These are phyloP conservation scores for Globisporangium camurandrum DNA, from an alignment of 352 stramenopile genomes.

Conservation along the genomic window DNA sequence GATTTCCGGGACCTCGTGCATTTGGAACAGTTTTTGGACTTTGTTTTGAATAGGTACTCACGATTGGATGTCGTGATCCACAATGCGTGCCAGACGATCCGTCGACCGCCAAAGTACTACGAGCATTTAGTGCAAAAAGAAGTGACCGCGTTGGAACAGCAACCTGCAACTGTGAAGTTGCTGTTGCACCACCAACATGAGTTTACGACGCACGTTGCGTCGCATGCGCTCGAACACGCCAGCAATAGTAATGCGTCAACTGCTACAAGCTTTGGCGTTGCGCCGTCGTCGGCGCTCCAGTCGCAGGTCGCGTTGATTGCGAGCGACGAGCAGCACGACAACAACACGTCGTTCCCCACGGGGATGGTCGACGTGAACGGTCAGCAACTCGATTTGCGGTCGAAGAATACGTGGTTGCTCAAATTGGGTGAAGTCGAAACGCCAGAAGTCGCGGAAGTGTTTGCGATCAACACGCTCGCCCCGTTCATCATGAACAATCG, in stretches of 20 bases:
- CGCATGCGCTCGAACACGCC: slow-evolving; percentile 28
- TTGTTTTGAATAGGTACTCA: slow-evolving; percentile 66
- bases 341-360: slow-evolving; percentile 51
- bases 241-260: slow-evolving; percentile 10
- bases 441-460: slow-evolving; percentile 81
- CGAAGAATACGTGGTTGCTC: slow-evolving; percentile 93
- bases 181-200: slow-evolving; percentile 76
- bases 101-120: slow-evolving; percentile 93
- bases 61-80: slow-evolving; percentile 97
- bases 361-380: slow-evolving; percentile 92
- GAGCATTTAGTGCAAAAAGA: slow-evolving; percentile 85
- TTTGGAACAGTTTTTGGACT: slow-evolving; percentile 92
- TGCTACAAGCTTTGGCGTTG: slow-evolving; percentile 17
- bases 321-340: slow-evolving; percentile 58
- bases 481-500: slow-evolving; percentile 96
- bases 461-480: slow-evolving; percentile 94
- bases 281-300: slow-evolving; percentile 75
- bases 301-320: slow-evolving; percentile 76
- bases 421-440: slow-evolving; percentile 92
- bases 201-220: slow-evolving; percentile 64
- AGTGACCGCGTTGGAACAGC: slow-evolving; percentile 49
- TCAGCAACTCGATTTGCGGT: slow-evolving; percentile 93
- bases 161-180: slow-evolving; percentile 42
- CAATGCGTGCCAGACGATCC: slow-evolving; percentile 97
- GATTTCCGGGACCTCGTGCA: slow-evolving; percentile 95